Conservation (phyloP, 805 yeast species). For the Yamadazyma sp. region DNA sequence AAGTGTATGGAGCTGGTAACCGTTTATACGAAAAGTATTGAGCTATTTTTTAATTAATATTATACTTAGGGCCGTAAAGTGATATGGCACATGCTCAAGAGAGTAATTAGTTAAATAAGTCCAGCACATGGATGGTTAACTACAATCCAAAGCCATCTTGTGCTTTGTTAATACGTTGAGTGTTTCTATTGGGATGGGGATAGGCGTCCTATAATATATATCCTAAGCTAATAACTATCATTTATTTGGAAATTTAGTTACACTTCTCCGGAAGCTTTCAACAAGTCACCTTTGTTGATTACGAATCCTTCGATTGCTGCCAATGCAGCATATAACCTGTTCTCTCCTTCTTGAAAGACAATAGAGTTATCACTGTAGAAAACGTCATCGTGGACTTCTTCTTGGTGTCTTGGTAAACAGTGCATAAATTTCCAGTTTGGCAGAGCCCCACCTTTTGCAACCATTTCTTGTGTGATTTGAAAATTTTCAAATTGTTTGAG, state of each 20-base stretch:
- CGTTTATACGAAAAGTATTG: no score
- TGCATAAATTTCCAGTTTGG: constrained; percentile 90
- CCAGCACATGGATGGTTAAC: no score
- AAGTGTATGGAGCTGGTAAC: constrained; percentile 45
- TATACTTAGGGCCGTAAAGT: no score
- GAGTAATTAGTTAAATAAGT: no score
- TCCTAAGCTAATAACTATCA: no score
- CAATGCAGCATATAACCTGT: constrained; percentile 93
- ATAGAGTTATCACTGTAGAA: constrained; percentile 78
- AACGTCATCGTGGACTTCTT: constrained; percentile 92
- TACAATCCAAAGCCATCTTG: no score
- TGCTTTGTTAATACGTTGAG: no score
- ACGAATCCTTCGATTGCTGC: constrained; percentile 91
- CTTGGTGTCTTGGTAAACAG: constrained; percentile 92
- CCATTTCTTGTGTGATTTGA: constrained; percentile 73
- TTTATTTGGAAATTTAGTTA: neutral
- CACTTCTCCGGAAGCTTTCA: constrained; percentile 16
- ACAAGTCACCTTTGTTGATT: constrained; percentile 68
- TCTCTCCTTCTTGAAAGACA: constrained; percentile 95
- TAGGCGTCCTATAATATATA: no score
- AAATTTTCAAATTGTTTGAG: constrained; percentile 81
- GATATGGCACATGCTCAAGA: no score
- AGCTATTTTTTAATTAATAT: no score
- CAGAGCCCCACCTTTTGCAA: constrained; percentile 56
- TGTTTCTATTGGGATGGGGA: no score